These are phyloP conservation scores for Pharus latifolius DNA, from an alignment of 176 grass and related monocot genomes.

Conservation along the genomic window DNA sequence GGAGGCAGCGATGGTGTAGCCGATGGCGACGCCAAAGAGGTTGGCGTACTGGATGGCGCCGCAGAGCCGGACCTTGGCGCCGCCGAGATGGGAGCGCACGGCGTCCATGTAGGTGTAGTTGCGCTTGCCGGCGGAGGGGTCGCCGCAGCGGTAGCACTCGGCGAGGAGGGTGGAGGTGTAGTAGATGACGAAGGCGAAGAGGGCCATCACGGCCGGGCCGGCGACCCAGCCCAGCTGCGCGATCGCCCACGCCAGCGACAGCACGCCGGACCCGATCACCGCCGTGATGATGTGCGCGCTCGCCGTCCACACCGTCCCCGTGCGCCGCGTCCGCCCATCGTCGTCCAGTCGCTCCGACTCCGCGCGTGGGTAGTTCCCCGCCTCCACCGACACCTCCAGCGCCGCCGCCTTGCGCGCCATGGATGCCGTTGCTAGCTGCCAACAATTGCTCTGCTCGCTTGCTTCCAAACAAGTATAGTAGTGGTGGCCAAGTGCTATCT, in stretches of 20 bases:
- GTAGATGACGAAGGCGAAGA: conserved; percentile 87
- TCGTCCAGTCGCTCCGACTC: conserved; percentile 42
- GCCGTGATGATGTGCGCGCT: conserved; percentile 94
- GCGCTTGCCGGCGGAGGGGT: conserved; percentile 54
- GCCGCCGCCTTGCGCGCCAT: not conserved
- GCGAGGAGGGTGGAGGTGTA: conserved; percentile 84
- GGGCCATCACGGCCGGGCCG: conserved; percentile 78
- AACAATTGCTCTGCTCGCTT: no score
- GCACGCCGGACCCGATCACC: conserved; percentile 83
- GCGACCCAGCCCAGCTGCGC: conserved; percentile 84
- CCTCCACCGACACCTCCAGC: conserved; percentile 17
- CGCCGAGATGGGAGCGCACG: conserved; percentile 67
- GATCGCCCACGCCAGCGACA: conserved; percentile 87
- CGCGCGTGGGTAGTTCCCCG: not conserved
- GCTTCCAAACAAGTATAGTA: no score
- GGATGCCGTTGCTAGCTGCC: no score
- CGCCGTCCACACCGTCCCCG: conserved; percentile 87
- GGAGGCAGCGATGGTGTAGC: conserved; percentile 64
- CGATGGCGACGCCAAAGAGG: conserved; percentile 67
- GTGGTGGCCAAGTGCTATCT: no score
- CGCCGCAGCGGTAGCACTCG: conserved; percentile 85
- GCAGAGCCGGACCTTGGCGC: conserved; percentile 41
- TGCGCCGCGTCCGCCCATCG: conserved; percentile 38
- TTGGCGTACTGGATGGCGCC: conserved; percentile 57
- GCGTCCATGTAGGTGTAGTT: conserved; percentile 97